Evolutionary conservation across 768 basidiomycete genomes (phyloP), one percentile per base, ranked within the genome.

Genomic region (Candolleomyces aberdarensis): DNA sequence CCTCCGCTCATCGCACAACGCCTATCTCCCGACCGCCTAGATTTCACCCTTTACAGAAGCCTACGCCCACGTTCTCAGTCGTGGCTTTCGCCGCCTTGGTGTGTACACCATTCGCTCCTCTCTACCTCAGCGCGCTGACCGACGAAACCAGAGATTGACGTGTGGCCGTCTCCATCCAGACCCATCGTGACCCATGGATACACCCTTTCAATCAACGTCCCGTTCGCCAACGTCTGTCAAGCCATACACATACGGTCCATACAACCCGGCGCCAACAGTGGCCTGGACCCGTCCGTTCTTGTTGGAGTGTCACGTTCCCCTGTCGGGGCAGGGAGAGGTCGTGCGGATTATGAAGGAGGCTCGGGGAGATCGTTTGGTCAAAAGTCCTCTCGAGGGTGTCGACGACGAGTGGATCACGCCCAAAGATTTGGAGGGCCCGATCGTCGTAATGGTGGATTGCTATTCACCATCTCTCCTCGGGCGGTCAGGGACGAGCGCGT

Each of bases 381-480:
- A 77, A 47, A 67, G 71, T 20, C 68, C 66, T 61, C 56, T 83
- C 2, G 78, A 77, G 44, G 76, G 66, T 15, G 64, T 77, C 14
- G 71, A 75, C 7, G 76, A 75, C 49, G 72, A 68, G 26, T 62
- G 66, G 20, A 71, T 82, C 15, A 72, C 80, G 9, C 84, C 85
- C 3, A 67, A 70, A 10, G 75, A 82, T 60, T 71, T 87, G 22
- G 77, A 66, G 64, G 85, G 85, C 5, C 75, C 78, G 56, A 84
- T 89, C 57, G 47, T 87, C 1, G 71, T 86, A 13, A 86, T 88
- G 85, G 86, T 85, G 60, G 26, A 85, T 66, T 85, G 85, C 63
- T 84, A 84, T 61, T 76, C 79, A 0, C 67, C 77, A 1, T 63
- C 67, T 1, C 62, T 60, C 22, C 8, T 43, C 65, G 9, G 22